These are phyloP conservation scores for Senna tora DNA, from an alignment of 306 rosid species.

Conservation along the genomic window DNA sequence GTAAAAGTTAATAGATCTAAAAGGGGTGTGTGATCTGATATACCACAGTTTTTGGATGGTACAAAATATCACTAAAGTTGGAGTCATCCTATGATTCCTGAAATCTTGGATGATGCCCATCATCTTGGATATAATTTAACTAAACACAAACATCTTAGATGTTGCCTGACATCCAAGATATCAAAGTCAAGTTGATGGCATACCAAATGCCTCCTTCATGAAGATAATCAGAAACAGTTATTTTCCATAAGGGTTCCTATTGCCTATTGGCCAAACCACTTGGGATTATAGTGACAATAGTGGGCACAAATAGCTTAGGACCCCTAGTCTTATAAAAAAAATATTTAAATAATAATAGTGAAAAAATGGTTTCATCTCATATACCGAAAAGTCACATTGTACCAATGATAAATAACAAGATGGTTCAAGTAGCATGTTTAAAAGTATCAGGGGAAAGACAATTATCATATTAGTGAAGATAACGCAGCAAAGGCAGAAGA, in stretches of 20 bases:
- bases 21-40: background rate
- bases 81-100: background rate
- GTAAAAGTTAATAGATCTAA: background rate
- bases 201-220: background rate
- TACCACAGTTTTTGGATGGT: background rate
- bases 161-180: background rate
- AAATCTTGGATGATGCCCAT: no score
- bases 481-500: background rate
- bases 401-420: background rate
- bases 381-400: background rate
- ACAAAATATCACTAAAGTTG: background rate
- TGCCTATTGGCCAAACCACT: background rate
- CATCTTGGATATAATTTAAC: background rate
- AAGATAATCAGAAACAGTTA: background rate
- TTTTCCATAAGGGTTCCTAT: background rate
- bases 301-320: background rate
- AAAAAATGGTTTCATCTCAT: background rate
- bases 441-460: background rate
- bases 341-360: background rate
- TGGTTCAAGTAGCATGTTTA: constrained; percentile 5
- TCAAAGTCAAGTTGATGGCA: background rate
- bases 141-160: background rate
- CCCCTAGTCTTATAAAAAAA: background rate
- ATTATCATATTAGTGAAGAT: constrained; percentile 10
- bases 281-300: constrained; percentile 1